A percentile compares a stretch with the other conserved stretches of the same genome.
These are phyloP conservation scores for Pyrus pyrifolia DNA, from an alignment of 306 rosid genomes.

Conservation along the genomic window DNA sequence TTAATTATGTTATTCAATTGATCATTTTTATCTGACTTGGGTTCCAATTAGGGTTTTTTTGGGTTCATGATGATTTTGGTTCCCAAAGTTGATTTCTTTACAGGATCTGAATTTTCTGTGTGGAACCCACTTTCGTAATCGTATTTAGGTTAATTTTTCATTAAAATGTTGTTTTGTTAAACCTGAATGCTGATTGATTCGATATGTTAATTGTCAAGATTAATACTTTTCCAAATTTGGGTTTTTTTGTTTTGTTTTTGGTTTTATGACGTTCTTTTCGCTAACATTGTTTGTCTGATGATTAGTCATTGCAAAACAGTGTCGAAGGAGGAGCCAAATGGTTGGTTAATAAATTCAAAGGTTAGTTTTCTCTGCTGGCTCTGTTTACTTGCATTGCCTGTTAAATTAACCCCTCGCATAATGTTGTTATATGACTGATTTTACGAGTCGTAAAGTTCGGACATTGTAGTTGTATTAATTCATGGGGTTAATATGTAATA, in stretches of 20 bases:
- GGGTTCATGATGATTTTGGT: not conserved
- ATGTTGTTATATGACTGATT: not conserved
- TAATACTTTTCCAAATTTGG: not conserved
- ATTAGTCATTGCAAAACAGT: constrained; percentile 58
- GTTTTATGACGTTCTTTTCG: not conserved
- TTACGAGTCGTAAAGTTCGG: not conserved
- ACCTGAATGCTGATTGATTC: not conserved
- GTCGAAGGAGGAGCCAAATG: constrained; percentile 78
- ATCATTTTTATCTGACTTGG: not conserved
- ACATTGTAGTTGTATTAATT: not conserved
- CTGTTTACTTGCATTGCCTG: not conserved
- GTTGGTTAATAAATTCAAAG: constrained; percentile 79
- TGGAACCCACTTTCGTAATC: not conserved
- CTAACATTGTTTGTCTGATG: constrained; percentile 25
- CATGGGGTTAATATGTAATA: not conserved
- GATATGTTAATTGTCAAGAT: not conserved
- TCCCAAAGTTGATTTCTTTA: not conserved
- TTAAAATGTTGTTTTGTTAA: not conserved
- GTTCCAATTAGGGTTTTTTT: not conserved
- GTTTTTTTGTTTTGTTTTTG: not conserved
- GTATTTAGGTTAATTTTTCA: not conserved
- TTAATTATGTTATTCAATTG: not conserved
- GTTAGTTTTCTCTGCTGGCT: constrained; percentile 30
- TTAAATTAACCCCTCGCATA: not conserved
- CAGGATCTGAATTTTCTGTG: not conserved